Percentiles rank a stretch among this genome's conserved stretches.
phyloP scores from a whole-genome alignment of 2,329 filamentous ascomycete genomes.

The Verticillium zaregamsianum region DNA sequence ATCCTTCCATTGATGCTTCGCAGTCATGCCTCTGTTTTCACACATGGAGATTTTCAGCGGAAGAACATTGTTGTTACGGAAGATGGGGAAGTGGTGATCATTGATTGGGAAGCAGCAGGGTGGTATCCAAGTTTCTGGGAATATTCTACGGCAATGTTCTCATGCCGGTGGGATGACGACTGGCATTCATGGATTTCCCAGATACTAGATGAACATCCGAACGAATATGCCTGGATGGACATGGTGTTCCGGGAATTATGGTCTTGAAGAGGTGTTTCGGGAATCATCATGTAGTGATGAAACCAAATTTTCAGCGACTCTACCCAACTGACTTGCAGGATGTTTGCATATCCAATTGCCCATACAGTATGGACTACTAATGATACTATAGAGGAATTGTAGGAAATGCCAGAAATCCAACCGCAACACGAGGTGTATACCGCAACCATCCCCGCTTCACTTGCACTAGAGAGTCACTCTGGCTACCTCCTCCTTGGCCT shows the following conservation, averaged over 20 bases:
- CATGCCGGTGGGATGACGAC: slow-evolving; percentile 11
- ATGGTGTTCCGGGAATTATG: slow-evolving; percentile 14
- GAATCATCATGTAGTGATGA: too few species aligned
- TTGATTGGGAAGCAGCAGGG: slow-evolving; percentile 18
- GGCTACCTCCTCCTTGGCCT: not conserved
- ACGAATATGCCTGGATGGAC: slow-evolving; percentile 15
- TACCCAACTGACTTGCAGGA: not conserved
- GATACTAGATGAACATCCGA: slow-evolving; percentile 14
- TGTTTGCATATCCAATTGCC: not conserved
- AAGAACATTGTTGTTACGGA: slow-evolving; percentile 15
- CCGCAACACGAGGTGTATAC: not conserved
- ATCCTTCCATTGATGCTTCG: not conserved
- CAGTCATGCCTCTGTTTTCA: slow-evolving; percentile 11
- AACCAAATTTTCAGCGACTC: not conserved
- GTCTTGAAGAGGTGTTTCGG: not conserved
- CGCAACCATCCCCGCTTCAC: not conserved
- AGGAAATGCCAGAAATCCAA: not conserved
- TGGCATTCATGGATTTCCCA: slow-evolving; percentile 16
- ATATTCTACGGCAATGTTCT: slow-evolving; percentile 13
- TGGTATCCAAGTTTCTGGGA: slow-evolving; percentile 20
- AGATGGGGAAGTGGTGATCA: slow-evolving; percentile 10
- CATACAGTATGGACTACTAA: not conserved
- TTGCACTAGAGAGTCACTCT: slow-evolving; percentile 5
- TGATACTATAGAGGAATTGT: not conserved
- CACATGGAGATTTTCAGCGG: slow-evolving; percentile 16